Conservation (phyloP, 768 basidiomycete genomes). For the Kwoniella bestiolae region DNA sequence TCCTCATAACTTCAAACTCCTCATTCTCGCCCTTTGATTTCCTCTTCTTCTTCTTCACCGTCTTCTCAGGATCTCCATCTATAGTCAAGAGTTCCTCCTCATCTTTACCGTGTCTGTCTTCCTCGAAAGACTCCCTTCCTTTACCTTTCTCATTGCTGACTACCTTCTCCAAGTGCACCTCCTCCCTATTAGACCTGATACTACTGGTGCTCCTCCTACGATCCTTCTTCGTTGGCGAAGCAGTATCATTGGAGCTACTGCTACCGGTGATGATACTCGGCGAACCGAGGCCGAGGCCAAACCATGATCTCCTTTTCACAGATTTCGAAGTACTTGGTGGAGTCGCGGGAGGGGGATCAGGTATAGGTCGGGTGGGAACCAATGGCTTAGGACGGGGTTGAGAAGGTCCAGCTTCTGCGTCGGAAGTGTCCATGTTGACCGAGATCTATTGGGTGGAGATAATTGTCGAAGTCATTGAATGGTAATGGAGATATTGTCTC, state of each 20-base stretch:
- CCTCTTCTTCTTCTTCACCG: slow-evolving; percentile 29
- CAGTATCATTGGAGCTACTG: not conserved
- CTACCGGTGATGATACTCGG: slow-evolving; percentile 8
- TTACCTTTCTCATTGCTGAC: not conserved
- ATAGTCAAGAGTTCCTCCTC: slow-evolving; percentile 38
- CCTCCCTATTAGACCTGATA: not conserved
- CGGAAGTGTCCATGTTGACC: not conserved
- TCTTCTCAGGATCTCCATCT: slow-evolving; percentile 31
- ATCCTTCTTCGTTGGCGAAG: slow-evolving; percentile 8
- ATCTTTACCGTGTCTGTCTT: not conserved
- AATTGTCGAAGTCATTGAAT: not conserved
- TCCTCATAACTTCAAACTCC: slow-evolving; percentile 29
- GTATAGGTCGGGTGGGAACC: slow-evolving; percentile 18
- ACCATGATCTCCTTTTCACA: slow-evolving; percentile 43
- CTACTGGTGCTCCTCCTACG: slow-evolving; percentile 16
- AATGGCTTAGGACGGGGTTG: not conserved
- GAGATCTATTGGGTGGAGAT: not conserved
- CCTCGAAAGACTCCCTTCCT: not conserved
- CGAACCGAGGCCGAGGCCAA: slow-evolving; percentile 26
- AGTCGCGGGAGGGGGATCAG: slow-evolving; percentile 22
- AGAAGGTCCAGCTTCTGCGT: slow-evolving; percentile 37
- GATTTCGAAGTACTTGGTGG: slow-evolving; percentile 27
- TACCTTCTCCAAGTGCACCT: not conserved
- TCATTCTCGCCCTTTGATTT: slow-evolving; percentile 1
- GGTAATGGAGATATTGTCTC: not conserved